These are phyloP conservation scores for Planoprotostelium fungivorum DNA, from an alignment of 78 protist species.

Conservation along the genomic window DNA sequence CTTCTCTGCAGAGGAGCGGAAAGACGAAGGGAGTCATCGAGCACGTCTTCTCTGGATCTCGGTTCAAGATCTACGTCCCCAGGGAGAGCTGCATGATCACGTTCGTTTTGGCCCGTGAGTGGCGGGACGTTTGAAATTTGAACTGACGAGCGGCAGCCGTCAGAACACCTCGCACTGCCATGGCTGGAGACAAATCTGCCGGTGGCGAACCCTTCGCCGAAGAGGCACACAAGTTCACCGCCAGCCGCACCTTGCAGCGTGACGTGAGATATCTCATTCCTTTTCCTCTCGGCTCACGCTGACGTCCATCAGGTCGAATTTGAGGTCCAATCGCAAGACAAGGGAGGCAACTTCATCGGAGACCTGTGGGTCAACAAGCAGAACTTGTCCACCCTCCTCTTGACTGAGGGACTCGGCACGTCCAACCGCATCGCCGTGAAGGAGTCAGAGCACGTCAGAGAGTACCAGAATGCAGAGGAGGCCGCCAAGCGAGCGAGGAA, in stretches of 20 bases:
- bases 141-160: neutral
- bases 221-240: neutral
- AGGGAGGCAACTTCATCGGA: slow-evolving; percentile 63
- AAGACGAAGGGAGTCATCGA: slow-evolving; percentile 17
- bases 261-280: neutral
- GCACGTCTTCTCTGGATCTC: slow-evolving; percentile 47
- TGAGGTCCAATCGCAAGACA: slow-evolving; percentile 26
- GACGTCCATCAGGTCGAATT: neutral
- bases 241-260: neutral
- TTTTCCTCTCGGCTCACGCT: no score
- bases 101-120: slow-evolving; percentile 28
- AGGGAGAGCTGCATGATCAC: slow-evolving; percentile 43
- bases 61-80: slow-evolving; percentile 48
- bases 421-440: slow-evolving; percentile 5
- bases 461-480: slow-evolving; percentile 32
- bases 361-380: slow-evolving; percentile 5
- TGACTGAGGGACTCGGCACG: slow-evolving; percentile 40
- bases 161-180: neutral
- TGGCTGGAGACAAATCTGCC: neutral
- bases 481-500: slow-evolving; percentile 30
- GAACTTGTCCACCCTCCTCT: slow-evolving; percentile 20
- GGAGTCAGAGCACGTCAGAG: neutral
- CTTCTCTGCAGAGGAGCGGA: slow-evolving; percentile 22
- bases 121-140: neutral
- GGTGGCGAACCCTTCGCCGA: neutral